phyloP scores from a whole-genome alignment of 148 eudicot genomes.

The Vaccinium myrtillus region DNA sequence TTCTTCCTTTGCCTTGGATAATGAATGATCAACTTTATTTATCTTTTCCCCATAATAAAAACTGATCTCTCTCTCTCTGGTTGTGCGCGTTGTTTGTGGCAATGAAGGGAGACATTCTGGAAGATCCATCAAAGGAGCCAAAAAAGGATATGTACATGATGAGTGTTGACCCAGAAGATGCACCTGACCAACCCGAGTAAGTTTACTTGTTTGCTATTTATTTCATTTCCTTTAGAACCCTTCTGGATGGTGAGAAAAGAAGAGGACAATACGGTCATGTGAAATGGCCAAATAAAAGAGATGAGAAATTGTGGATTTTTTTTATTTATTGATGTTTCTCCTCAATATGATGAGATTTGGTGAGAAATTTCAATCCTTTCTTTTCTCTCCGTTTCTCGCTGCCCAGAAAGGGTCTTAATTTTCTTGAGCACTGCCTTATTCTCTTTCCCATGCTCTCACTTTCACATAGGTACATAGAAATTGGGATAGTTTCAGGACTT shows the following conservation, averaged over 20 bases:
- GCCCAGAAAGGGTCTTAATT: neutral
- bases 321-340: neutral
- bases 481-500: constrained; percentile 70
- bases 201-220: constrained; percentile 17
- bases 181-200: constrained; percentile 83
- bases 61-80: neutral
- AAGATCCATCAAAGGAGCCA: constrained; percentile 90
- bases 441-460: neutral
- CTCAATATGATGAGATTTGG: neutral
- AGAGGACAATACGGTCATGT: neutral
- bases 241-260: neutral
- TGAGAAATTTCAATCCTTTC: neutral
- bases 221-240: neutral
- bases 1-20: neutral
- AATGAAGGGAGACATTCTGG: constrained; percentile 88
- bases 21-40: neutral
- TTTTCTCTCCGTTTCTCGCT: neutral
- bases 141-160: constrained; percentile 96
- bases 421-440: neutral
- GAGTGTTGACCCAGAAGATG: constrained; percentile 86
- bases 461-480: constrained; percentile 61
- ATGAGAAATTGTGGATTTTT: neutral
- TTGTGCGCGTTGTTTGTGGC: neutral
- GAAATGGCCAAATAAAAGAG: neutral
- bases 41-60: neutral